Evolutionary conservation across 1,284 basidiomycete species (phyloP).

Genomic region (Ceratobasidium sp.): DNA sequence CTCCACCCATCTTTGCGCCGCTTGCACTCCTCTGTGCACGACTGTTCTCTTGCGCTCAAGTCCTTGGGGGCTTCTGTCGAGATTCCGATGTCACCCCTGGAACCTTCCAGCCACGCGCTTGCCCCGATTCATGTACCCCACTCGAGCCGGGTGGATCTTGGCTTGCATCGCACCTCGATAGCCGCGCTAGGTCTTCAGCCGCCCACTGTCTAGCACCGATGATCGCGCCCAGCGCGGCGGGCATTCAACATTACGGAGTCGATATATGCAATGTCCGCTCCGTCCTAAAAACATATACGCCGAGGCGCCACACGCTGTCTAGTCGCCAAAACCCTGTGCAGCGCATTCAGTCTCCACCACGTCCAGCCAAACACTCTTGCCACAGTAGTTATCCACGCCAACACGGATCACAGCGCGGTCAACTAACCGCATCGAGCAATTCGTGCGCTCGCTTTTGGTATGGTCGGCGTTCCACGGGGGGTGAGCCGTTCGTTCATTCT

Average conservation of each 20-base stretch:
- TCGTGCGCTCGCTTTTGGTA: conserved; percentile 20
- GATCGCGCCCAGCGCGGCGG: too few species aligned
- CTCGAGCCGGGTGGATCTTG: not conserved
- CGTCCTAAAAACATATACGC: too few species aligned
- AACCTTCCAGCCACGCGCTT: conserved; percentile 13
- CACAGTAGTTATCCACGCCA: conserved; percentile 2
- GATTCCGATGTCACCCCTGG: conserved; percentile 7
- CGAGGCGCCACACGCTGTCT: not conserved
- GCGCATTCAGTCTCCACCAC: conserved; percentile 3
- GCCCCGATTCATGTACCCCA: conserved; percentile 26
- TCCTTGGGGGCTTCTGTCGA: conserved; percentile 2
- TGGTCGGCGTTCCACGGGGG: not conserved
- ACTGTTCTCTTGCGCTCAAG: not conserved
- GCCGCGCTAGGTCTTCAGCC: too few species aligned
- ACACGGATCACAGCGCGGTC: conserved; percentile 41
- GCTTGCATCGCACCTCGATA: too few species aligned
- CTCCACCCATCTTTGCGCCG: not conserved
- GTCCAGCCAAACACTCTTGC: not conserved
- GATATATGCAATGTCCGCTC: too few species aligned
- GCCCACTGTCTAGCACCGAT: too few species aligned
- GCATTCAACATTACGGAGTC: too few species aligned
- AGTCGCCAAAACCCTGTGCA: not conserved
- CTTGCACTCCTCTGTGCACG: conserved; percentile 5
- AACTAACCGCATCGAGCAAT: conserved; percentile 37
- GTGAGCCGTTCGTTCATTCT: not conserved